Base-by-base conservation (phyloP, 176 grass and related monocot genomes). In the Elymus sibiricus region DNA sequence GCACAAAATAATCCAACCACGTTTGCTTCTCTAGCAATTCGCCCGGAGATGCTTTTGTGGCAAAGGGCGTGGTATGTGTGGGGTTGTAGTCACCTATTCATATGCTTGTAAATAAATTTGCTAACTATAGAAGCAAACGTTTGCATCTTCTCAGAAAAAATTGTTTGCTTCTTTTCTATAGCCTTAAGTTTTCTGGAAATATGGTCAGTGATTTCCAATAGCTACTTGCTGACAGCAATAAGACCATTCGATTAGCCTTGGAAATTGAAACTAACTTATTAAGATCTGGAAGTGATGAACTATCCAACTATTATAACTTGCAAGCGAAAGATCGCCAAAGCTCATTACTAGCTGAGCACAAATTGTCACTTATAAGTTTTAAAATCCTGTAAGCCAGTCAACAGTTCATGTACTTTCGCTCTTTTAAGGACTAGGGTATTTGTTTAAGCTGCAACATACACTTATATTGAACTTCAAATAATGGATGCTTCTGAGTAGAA, bases 221-320 rank as follows among this genome's bases (percentile, higher is more conserved):
- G 28, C 2, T 73, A 64, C 51, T 72, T 68, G 49, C 15, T 53
- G 31, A 1, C 70, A 73, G 8, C 47, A 79, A 79, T 14, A 79
- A 53, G 29, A 17, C 21, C 58, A 56, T 74, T 83, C 28, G 22
- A 3, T 62, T 89, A 73, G 79, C 73, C 64, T 83, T 64, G 38
- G 37, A 73, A 63, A 58, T 5, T 29, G 66, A 42, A 46, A 76
- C 25, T 60, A 29, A 68, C 19, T 59, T 35, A n/a, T 76, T 68
- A 63, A n/a, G 24, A 5, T 29, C 13, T 83, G 69, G 8, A 19
- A 5, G 53, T 82, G 39, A 71, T 37, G 27, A 82, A 69, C 58
- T 61, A 61, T 61, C 59, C 34, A 78, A 78, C 76, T 78, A 79
- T 38, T 83, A 47, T 16, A 83, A 38, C 9, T 62, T 12, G 38